Evolutionary conservation across 805 yeast genomes (phyloP), one percentile per base, ranked within the genome.

Genomic region (Komagataella phaffii): DNA sequence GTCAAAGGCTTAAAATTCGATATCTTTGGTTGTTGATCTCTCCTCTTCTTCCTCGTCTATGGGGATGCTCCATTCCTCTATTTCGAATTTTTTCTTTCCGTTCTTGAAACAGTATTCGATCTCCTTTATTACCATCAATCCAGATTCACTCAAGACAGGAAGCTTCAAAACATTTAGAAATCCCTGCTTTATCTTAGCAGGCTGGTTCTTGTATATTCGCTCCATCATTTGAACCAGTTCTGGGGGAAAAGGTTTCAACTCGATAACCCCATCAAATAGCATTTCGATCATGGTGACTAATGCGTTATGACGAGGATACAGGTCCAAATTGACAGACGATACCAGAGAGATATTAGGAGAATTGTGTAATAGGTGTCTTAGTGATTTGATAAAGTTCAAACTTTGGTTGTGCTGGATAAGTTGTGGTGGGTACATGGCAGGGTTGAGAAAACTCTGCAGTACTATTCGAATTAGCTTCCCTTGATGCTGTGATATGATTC

Each of bases 51-150:
- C 85, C 53, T 85, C 95, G 53, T 89, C 96, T 2, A 91, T 96
- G 0, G 99, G 98, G 50, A 93, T 93, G n/a, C 96, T 88, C 96
- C 96, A 93, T 60, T 83, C 88, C 57, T 87, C 91, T 51, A 93
- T 83, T 60, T 87, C 96, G 62, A 91, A 88, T 59, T 77, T 81
- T 64, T 81, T 80, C 55, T 85, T 76, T 12, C 96, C 91, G 57
- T 88, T 87, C 61, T 83, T 82, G 68, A 90, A 91, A 4, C 96
- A 88, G 64, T 78, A 83, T 65, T 90, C 97, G 53, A 85, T 83
- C 53, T 73, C 72, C 52, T 80, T 77, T 1, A 80, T 76, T 56
- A 79, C 78, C 96, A 89, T 90, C 58, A 79, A 72, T 0, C 99
- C 98, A 19, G 81, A 64, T 49, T 83, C 89, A 52, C 88, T 79